Percentiles rank a stretch among this genome's conserved stretches.
Conservation (phyloP, 2,329 filamentous ascomycete species). For the Diaporthe sp. region DNA sequence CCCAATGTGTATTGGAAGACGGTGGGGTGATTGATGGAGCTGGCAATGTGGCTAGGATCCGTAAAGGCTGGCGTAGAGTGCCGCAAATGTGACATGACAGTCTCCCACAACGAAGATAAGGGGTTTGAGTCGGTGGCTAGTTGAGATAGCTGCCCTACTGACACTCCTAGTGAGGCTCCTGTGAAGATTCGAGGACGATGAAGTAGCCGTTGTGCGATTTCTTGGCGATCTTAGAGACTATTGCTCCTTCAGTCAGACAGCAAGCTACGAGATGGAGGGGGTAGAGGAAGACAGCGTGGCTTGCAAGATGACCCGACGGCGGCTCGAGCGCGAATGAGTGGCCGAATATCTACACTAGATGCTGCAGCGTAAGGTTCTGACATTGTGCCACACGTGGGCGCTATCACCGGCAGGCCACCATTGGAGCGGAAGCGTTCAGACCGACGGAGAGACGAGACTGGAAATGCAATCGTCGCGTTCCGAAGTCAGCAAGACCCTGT, state of each 20-base stretch:
- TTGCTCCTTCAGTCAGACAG: slow-evolving; percentile 25
- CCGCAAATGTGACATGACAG: background rate
- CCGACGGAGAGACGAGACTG: background rate
- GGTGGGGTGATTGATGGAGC: background rate
- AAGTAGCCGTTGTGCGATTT: background rate
- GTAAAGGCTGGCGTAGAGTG: background rate
- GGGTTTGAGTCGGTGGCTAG: background rate
- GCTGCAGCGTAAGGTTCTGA: slow-evolving; percentile 18
- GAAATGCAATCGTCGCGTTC: background rate
- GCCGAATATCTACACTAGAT: background rate
- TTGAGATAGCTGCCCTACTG: background rate
- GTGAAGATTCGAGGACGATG: background rate
- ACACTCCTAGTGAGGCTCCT: background rate
- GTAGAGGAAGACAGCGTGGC: background rate
- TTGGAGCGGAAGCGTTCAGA: background rate
- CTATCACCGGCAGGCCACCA: background rate
- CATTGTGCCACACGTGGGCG: background rate
- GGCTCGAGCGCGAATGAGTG: slow-evolving; percentile 20
- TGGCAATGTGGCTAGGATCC: background rate
- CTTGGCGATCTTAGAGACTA: slow-evolving; percentile 15
- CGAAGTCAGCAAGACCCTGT: background rate
- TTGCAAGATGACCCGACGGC: background rate
- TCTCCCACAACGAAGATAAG: background rate
- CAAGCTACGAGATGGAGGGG: background rate
- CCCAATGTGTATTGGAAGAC: background rate